Evolutionary conservation across 805 yeast species (phyloP).

Genomic region (Naumovozyma castellii): DNA sequence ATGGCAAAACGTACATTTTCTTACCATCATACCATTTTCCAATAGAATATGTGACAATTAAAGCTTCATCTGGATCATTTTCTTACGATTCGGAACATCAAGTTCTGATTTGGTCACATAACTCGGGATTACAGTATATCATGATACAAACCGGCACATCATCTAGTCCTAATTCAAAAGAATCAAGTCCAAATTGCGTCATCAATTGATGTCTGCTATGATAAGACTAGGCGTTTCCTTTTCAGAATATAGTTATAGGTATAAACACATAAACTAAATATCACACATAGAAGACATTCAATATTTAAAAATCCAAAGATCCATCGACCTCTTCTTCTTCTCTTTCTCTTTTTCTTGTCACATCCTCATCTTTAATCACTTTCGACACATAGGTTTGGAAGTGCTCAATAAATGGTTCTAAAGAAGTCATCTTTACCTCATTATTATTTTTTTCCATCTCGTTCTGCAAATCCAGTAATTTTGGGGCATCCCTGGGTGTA

Average conservation of each 20-base stretch:
- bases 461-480: slow-evolving; percentile 48
- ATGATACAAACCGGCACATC: slow-evolving; percentile 8
- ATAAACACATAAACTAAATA: no score
- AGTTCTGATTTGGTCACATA: slow-evolving; percentile 65
- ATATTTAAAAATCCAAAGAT: not conserved
- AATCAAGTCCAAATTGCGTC: not conserved
- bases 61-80: slow-evolving; percentile 48
- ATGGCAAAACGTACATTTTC: slow-evolving; percentile 48
- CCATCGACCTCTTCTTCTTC: not conserved
- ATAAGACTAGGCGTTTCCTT: no score
- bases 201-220: not conserved
- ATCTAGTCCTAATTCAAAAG: not conserved
- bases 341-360: slow-evolving; percentile 31
- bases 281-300: no score
- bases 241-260: no score
- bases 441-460: slow-evolving; percentile 50
- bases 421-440: slow-evolving; percentile 46
- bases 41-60: slow-evolving; percentile 38
- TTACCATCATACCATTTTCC: slow-evolving; percentile 69
- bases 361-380: slow-evolving; percentile 45
- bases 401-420: slow-evolving; percentile 60
- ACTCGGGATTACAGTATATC: slow-evolving; percentile 32
- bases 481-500: slow-evolving; percentile 75
- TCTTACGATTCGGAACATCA: slow-evolving; percentile 43
- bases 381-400: slow-evolving; percentile 55